Conservation (phyloP, 352 stramenopile genomes). For the Phytophthora europaea region DNA sequence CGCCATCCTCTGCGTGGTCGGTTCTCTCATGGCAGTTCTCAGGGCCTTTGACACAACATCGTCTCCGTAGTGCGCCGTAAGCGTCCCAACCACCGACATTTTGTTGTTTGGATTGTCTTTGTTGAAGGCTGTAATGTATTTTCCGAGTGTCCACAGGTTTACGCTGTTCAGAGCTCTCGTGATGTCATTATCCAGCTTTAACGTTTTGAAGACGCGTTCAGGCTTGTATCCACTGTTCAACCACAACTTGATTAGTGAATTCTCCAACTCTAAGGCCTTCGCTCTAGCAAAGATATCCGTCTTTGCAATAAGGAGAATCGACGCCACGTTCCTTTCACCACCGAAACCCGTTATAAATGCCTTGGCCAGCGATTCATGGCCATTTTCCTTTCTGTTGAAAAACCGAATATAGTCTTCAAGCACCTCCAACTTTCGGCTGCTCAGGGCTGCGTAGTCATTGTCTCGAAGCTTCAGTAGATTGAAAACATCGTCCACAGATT, state of each 20-base stretch:
- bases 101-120: background rate
- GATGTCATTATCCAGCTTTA: background rate
- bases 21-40: background rate
- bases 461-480: background rate
- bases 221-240: background rate
- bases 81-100: background rate
- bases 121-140: background rate
- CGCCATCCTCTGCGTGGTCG: background rate
- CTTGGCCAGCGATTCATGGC: background rate
- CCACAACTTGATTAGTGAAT: background rate
- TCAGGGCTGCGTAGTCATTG: background rate
- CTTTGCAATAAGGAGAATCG: background rate
- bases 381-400: background rate
- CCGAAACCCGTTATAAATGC: background rate
- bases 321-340: background rate
- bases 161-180: background rate
- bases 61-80: background rate
- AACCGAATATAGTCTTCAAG: background rate
- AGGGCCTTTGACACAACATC: background rate
- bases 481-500: conserved; percentile 5
- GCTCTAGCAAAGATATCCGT: background rate
- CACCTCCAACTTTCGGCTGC: background rate
- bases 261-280: background rate
- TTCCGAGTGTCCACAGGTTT: background rate
- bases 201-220: background rate